Percentiles rank a stretch among this genome's conserved stretches.
phyloP scores from a whole-genome alignment of 345 rosid species.

The Salix purpurea region DNA sequence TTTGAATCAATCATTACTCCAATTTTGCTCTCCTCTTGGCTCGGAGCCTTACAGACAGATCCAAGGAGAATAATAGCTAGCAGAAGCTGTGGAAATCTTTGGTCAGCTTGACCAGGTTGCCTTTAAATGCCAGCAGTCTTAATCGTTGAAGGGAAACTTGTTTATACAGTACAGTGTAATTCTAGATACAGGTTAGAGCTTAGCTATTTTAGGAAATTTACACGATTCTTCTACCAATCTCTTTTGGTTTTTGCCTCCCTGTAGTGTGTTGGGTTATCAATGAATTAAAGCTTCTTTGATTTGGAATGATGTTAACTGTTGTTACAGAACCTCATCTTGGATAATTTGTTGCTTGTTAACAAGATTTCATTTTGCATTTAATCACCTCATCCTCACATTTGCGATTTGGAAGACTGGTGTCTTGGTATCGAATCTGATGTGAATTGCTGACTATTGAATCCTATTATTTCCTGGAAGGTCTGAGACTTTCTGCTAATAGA shows the following conservation, averaged over 20 bases:
- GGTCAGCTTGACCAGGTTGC: slow-evolving; percentile 14
- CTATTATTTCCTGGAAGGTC: neutral
- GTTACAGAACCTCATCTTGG: neutral
- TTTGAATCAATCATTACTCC: slow-evolving; percentile 18
- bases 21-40: slow-evolving; percentile 22
- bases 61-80: slow-evolving; percentile 21
- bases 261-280: slow-evolving; percentile 3
- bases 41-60: slow-evolving; percentile 1
- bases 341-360: neutral
- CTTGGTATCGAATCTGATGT: neutral
- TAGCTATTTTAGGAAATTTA: slow-evolving; percentile 9
- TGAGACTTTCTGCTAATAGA: neutral
- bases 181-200: slow-evolving; percentile 21
- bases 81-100: slow-evolving; percentile 17
- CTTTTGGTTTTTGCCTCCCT: neutral
- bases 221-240: slow-evolving; percentile 22
- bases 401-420: neutral
- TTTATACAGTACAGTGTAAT: slow-evolving; percentile 20
- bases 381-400: neutral
- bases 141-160: slow-evolving; percentile 13
- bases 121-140: slow-evolving; percentile 6
- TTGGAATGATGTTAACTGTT: neutral
- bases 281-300: slow-evolving; percentile 16
- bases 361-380: neutral
- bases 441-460: neutral